Evolutionary conservation across 345 rosid species (phyloP).

Genomic region (Viola odorata): DNA sequence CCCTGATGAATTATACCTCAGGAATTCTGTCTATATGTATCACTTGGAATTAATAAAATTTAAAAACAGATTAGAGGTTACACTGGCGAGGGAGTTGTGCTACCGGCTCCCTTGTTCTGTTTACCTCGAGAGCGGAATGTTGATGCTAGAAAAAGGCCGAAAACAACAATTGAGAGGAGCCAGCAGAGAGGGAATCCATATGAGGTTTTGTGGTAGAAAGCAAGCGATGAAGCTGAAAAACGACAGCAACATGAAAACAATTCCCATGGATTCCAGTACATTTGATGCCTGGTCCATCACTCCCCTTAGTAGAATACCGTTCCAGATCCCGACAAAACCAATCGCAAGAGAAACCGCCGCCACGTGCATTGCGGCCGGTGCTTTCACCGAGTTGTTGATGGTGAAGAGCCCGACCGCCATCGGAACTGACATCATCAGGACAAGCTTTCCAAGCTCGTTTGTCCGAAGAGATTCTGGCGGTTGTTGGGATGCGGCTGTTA

Average conservation of each 20-base stretch:
- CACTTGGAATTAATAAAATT: too few relatives aligned
- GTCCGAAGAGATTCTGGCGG: background rate
- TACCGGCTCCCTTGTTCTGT: too few relatives aligned
- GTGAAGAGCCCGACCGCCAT: background rate
- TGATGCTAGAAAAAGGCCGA: too few relatives aligned
- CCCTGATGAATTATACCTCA: too few relatives aligned
- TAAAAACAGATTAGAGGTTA: too few relatives aligned
- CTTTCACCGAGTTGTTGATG: background rate
- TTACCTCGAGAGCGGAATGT: too few relatives aligned
- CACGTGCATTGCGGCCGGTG: background rate
- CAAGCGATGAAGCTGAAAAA: conserved; percentile 3
- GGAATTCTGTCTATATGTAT: too few relatives aligned
- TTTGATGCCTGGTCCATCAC: background rate
- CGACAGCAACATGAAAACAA: background rate
- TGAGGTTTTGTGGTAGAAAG: background rate
- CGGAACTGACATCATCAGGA: background rate
- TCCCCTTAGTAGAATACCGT: conserved; percentile 9
- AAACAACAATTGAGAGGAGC: too few relatives aligned
- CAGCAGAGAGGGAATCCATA: conserved; percentile 2
- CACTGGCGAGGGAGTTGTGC: too few relatives aligned
- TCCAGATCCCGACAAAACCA: conserved; percentile 8
- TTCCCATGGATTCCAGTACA: conserved; percentile 4
- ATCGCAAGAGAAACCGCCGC: background rate
- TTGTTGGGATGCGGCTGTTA: background rate
- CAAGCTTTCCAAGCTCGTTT: conserved; percentile 1